phyloP scores from a whole-genome alignment of 2,329 filamentous ascomycete genomes.

The Plectosphaerella sp. region DNA sequence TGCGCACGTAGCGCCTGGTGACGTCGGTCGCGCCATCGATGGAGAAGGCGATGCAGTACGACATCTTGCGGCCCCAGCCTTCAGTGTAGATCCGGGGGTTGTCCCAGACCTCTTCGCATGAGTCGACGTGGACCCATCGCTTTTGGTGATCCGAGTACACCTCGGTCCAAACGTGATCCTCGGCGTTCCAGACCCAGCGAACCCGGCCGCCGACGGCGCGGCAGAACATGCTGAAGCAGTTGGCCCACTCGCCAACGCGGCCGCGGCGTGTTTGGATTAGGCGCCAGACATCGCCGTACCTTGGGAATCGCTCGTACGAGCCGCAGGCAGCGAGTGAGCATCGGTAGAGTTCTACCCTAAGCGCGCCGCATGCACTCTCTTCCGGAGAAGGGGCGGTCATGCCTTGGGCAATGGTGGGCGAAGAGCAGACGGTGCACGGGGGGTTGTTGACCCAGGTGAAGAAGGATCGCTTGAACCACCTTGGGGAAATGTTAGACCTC shows the following conservation, averaged over 20 bases:
- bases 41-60: conserved; percentile 95
- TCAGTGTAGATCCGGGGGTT: conserved; percentile 88
- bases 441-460: conserved; percentile 98
- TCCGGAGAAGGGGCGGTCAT: conserved; percentile 83
- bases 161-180: conserved; percentile 97
- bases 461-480: conserved; percentile 94
- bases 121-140: conserved; percentile 95
- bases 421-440: conserved; percentile 73
- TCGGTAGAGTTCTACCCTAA: conserved; percentile 83
- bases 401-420: conserved; percentile 77
- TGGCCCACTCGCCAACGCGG: conserved; percentile 92
- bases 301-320: conserved; percentile 81
- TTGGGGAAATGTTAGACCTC: conserved; percentile 24
- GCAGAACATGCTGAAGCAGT: conserved; percentile 98
- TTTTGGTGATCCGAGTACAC: conserved; percentile 92
- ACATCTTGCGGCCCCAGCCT: conserved; percentile 94
- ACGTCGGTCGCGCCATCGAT: conserved; percentile 74
- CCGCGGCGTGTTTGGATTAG: conserved; percentile 82
- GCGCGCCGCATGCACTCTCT: conserved; percentile 82
- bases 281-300: conserved; percentile 94
- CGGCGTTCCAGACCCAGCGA: conserved; percentile 96
- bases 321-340: conserved; percentile 75
- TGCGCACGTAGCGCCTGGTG: conserved; percentile 65
- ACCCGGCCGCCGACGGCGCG: conserved; percentile 86
- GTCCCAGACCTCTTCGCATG: conserved; percentile 93